Conservation (phyloP, 2,329 filamentous ascomycete genomes). For the Colletotrichum gloeosporioides region DNA sequence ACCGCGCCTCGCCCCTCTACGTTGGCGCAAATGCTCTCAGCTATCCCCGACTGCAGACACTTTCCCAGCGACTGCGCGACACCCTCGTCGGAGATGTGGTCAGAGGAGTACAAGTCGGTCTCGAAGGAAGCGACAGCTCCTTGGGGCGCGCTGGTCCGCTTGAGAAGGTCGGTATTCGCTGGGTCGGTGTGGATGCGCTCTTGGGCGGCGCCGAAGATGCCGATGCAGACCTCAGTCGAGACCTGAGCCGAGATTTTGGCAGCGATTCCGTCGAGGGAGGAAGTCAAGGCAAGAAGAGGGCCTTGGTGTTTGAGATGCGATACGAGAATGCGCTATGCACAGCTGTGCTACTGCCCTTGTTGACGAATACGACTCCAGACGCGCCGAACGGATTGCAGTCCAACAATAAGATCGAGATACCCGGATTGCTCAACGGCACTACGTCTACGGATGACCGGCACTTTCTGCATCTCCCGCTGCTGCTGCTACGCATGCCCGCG, state of each 20-base stretch:
- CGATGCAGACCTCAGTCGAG: neutral
- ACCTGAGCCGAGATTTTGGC: slow-evolving; percentile 2
- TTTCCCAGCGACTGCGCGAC: slow-evolving; percentile 58
- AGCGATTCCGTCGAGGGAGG: neutral
- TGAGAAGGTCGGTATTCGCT: slow-evolving; percentile 52
- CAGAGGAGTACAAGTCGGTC: slow-evolving; percentile 62
- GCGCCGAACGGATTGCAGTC: neutral
- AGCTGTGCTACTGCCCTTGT: slow-evolving; percentile 53
- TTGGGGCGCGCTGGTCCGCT: slow-evolving; percentile 48
- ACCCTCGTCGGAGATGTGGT: slow-evolving; percentile 63
- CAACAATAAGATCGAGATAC: neutral
- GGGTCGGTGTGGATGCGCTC: slow-evolving; percentile 41
- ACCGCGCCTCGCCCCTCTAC: slow-evolving; percentile 60
- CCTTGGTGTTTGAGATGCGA: slow-evolving; percentile 51
- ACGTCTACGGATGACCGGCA: slow-evolving; percentile 22
- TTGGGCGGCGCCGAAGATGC: slow-evolving; percentile 30
- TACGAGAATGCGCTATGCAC: slow-evolving; percentile 60
- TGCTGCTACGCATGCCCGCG: slow-evolving; percentile 61
- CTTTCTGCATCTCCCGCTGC: slow-evolving; percentile 56
- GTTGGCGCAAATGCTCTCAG: slow-evolving; percentile 46
- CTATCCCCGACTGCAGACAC: slow-evolving; percentile 40
- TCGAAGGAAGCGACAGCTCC: slow-evolving; percentile 43
- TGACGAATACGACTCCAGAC: slow-evolving; percentile 5
- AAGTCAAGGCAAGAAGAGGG: slow-evolving; percentile 25
- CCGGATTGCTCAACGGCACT: neutral